Base-by-base conservation (phyloP, 2,329 filamentous ascomycete species). In the Exophiala sp. region DNA sequence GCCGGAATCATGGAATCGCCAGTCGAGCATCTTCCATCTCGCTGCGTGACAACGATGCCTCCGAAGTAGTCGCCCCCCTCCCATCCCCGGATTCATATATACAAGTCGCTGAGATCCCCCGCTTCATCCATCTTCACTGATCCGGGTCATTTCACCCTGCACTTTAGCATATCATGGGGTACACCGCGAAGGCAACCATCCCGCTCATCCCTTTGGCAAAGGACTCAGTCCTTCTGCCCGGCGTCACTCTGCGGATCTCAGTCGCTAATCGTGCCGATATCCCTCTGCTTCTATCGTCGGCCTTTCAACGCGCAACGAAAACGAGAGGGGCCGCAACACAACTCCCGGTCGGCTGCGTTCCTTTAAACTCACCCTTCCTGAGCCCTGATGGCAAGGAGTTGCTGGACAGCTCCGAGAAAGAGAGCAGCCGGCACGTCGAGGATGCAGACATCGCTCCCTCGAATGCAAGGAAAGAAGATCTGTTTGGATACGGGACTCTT, bases 261-360 rank as follows among this genome's bases (percentile, higher is more conserved):
- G 84, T 96, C 45, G 81, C 84, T 34, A 83, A 84, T 67, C 87
- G 91, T 44, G 82, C 88, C 59, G 93, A 97, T 68, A 85, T 97
- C 59, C 85, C 88, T 46, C 86, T 91, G 43, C 80, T 97, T 38
- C 81, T 98, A 50, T 86, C 89, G 16, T 83, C 85, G 60, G 80
- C 95, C 53, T 91, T 95, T 69, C 86, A 86, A 62, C 82, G 83
- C 60, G 83, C 83, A 22, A 76, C 85, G 27, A 79, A 80, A 34
- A 70, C 74, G 19, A 83, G 82, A 62, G 79, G 73, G 1, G 75
- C 83, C 58, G 79, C 81, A 22, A 78, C 77, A 55, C 76, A 81
- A 59, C 81, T 95, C 60, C 83, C 86, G 7, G 83, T 97, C 58
- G 88, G 86, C 46, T 97, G 91, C 67, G 82, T 97, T 47, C 93